phyloP scores from a whole-genome alignment of 768 basidiomycete species.

The Suillus weaverae region DNA sequence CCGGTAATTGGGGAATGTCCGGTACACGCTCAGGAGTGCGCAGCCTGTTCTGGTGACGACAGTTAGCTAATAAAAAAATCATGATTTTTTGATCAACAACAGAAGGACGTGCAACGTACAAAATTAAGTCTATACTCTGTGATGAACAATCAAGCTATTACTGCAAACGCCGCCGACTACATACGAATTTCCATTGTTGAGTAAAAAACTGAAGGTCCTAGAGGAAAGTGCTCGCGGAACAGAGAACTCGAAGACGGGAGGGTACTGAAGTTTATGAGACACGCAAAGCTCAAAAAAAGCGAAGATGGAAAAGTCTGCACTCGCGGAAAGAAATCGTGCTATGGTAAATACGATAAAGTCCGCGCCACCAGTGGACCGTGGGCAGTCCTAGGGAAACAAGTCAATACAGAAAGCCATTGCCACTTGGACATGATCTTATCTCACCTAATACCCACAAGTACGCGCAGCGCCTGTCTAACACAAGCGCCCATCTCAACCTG shows the following conservation, averaged over 20 bases:
- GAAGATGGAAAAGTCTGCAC: background rate
- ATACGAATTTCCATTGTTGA: background rate
- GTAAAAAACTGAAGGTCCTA: background rate
- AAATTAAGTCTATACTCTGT: background rate
- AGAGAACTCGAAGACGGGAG: background rate
- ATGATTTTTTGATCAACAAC: background rate
- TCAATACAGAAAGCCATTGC: background rate
- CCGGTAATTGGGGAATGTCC: background rate
- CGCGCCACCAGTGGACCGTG: background rate
- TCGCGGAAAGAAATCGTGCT: background rate
- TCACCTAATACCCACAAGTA: background rate
- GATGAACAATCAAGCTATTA: background rate
- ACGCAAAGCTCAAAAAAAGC: background rate
- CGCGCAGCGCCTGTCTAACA: background rate
- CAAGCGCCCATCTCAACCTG: background rate
- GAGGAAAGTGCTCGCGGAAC: background rate
- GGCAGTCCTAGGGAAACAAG: background rate
- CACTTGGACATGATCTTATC: background rate
- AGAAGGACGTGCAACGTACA: background rate
- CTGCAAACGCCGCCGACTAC: background rate
- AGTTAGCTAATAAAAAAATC: background rate
- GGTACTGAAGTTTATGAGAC: background rate
- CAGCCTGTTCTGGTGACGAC: background rate
- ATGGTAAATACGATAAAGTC: background rate
- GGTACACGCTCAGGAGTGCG: background rate